Evolutionary conservation across 768 basidiomycete species (phyloP).

Genomic region (Tylopilus sp.): DNA sequence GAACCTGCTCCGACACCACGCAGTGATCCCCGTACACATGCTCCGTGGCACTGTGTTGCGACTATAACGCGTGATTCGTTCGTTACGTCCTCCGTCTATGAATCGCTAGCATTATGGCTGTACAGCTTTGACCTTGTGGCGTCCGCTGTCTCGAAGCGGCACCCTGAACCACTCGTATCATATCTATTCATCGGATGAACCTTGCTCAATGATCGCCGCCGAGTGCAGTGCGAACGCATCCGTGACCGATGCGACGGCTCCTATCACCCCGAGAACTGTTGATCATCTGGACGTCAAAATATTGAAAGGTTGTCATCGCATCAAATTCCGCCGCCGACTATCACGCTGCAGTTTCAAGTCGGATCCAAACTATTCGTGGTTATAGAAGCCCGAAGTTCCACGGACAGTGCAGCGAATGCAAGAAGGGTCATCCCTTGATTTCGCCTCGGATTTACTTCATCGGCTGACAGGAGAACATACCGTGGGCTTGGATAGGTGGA

Average conservation of each 20-base stretch:
- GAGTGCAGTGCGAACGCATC: not conserved
- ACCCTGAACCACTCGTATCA: not conserved
- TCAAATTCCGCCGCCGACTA: not conserved
- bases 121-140: constrained; percentile 11
- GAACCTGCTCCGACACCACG: constrained; percentile 5
- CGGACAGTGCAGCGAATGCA: not conserved
- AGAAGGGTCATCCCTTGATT: not conserved
- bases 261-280: not conserved
- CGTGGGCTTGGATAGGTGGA: constrained; percentile 7
- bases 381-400: constrained; percentile 1
- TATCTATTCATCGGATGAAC: not conserved
- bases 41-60: constrained; percentile 10
- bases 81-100: constrained; percentile 7
- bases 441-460: constrained; percentile 13
- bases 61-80: not conserved
- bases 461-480: constrained; percentile 1
- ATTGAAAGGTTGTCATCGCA: not conserved
- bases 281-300: not conserved
- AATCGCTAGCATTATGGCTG: constrained; percentile 3
- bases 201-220: constrained; percentile 14
- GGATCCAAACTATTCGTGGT: not conserved
- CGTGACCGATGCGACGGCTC: not conserved
- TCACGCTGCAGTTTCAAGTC: not conserved
- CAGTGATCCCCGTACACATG: constrained; percentile 12
- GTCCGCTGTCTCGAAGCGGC: not conserved